Percentiles rank a stretch among this genome's conserved stretches.
phyloP scores from a whole-genome alignment of 2,329 filamentous ascomycete species.

The Drechmeria coniospora region DNA sequence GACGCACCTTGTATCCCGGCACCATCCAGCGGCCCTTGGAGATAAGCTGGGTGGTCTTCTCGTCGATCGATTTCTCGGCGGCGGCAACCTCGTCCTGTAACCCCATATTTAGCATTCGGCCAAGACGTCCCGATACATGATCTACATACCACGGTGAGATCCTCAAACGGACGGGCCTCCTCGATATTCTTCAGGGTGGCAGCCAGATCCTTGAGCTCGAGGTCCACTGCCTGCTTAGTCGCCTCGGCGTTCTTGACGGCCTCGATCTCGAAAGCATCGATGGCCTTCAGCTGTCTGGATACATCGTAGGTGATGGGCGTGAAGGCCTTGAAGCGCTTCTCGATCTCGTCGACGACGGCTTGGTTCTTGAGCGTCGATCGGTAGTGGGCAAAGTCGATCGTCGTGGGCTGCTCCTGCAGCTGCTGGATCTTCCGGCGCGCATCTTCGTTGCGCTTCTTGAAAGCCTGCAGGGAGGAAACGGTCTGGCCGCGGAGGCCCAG shows the following conservation, averaged over 20 bases:
- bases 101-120: constrained; percentile 10
- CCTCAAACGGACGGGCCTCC: constrained; percentile 85
- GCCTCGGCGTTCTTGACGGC: constrained; percentile 92
- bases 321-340: constrained; percentile 86
- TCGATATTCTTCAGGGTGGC: constrained; percentile 97
- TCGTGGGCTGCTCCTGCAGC: constrained; percentile 70
- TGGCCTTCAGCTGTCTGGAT: constrained; percentile 85
- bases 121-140: background rate
- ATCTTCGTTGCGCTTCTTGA: constrained; percentile 99
- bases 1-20: constrained; percentile 90
- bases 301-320: constrained; percentile 91
- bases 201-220: constrained; percentile 84
- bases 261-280: constrained; percentile 94
- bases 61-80: constrained; percentile 90
- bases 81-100: constrained; percentile 80
- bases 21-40: constrained; percentile 97
- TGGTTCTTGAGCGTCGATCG: constrained; percentile 88
- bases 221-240: constrained; percentile 91
- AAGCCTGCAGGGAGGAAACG: constrained; percentile 75
- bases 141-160: constrained; percentile 84
- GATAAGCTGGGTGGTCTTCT: constrained; percentile 88
- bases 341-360: constrained; percentile 88
- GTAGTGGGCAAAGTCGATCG: constrained; percentile 89
- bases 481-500: constrained; percentile 95
- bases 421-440: constrained; percentile 82